A percentile compares a stretch with the other conserved stretches of the same genome.
phyloP scores from a whole-genome alignment of 148 eudicot species.

The Pouteria glomerata region DNA sequence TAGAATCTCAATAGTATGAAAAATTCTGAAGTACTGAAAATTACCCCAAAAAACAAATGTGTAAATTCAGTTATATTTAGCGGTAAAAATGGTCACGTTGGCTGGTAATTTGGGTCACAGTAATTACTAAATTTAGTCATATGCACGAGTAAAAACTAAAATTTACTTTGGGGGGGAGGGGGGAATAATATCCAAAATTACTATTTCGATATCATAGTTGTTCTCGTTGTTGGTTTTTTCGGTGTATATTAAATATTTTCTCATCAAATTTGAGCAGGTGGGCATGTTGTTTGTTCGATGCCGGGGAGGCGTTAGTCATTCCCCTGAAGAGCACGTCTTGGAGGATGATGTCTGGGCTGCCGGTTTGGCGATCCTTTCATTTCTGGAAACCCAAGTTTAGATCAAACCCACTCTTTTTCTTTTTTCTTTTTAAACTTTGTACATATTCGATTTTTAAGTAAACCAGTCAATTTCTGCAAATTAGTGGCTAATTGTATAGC shows the following conservation, averaged over 20 bases:
- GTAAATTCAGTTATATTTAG: no score
- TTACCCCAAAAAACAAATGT: no score
- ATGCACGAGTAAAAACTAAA: no score
- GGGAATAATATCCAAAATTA: no score
- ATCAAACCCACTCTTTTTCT: background rate
- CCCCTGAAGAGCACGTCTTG: slow-evolving; percentile 85
- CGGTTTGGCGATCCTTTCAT: slow-evolving; percentile 68
- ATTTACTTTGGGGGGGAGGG: no score
- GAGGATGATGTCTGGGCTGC: slow-evolving; percentile 96
- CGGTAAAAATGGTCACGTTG: no score
- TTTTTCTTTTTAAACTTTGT: background rate
- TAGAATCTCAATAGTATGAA: no score
- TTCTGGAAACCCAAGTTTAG: slow-evolving; percentile 61
- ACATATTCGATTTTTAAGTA: background rate
- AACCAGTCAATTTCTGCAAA: background rate
- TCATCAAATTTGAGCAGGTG: slow-evolving; percentile 41
- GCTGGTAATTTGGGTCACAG: no score
- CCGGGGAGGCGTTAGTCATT: slow-evolving; percentile 93
- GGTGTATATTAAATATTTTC: background rate
- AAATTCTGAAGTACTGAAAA: no score
- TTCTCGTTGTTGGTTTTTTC: no score
- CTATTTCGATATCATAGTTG: no score
- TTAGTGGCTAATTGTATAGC: background rate
- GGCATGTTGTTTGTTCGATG: slow-evolving; percentile 97
- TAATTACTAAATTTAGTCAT: no score